Evolutionary conservation across 331 rosid species (phyloP), one percentile per base, ranked within the genome.

Genomic region (Quercus tomentella): DNA sequence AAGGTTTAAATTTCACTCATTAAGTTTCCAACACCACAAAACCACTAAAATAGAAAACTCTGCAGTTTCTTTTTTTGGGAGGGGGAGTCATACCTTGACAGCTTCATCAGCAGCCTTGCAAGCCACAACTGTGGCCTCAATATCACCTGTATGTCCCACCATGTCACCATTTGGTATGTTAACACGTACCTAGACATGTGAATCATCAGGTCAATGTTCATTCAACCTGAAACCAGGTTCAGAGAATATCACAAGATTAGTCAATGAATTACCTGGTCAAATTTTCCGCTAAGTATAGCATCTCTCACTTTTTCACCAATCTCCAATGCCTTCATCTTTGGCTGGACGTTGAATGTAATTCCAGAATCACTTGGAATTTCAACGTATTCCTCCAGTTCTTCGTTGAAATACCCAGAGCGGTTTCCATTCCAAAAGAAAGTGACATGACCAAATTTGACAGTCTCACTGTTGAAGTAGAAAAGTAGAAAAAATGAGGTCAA

Each of bases 381-480:
- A 33, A 93, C 97, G 76, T 96, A 96, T 51, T 93, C 86, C 78
- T 96, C 99, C 93, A 96, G 51, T 31, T 89, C 75, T 61, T 77
- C 3, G 25, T 93, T 87, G 56, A 96, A 96, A 82, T 72, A 96
- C 55, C 98, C 99, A 75, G 99, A 92, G 23, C 98, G 98, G 79
- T 93, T 96, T 69, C 99, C 98, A 28, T 96, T 96, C 99, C 99
- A 96, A 87, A 93, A 93, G 89, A 96, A 93, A 43, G 99, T 96
- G 80, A 96, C 97, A 23, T 96, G 99, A 56, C 99, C 98, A 76
- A 96, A 96, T 60, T 96, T 93, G 62, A 96, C 99, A 70, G 99
- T 96, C 86, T 96, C 98, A 69, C 98, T 96, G 89, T 81, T 28
- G 62, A 76, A 21, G 28, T 1, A 11, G 49, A 22, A 43, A 65